Evolutionary conservation across 768 basidiomycete species (phyloP).

Genomic region (Termitomyces titanicus): DNA sequence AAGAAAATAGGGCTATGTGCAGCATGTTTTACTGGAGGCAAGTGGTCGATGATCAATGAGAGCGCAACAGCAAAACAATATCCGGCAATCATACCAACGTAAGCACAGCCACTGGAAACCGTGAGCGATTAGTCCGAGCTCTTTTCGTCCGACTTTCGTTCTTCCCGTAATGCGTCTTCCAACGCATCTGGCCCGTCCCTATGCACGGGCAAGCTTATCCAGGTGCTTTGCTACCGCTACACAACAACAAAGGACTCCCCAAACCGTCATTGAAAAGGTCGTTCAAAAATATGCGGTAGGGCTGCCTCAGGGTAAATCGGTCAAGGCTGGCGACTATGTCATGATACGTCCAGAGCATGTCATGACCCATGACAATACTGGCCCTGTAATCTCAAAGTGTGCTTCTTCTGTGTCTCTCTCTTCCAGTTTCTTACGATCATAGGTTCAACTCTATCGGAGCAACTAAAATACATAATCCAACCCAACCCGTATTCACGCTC

Average conservation of each 20-base stretch:
- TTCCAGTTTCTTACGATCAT: slow-evolving; percentile 3
- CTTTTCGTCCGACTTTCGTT: neutral
- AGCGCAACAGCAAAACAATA: neutral
- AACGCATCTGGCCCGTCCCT: slow-evolving; percentile 12
- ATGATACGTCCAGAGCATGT: slow-evolving; percentile 99
- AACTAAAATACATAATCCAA: slow-evolving; percentile 72
- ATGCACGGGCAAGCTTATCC: slow-evolving; percentile 1
- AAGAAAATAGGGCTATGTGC: slow-evolving; percentile 5
- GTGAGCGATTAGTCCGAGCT: neutral
- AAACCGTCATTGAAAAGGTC: slow-evolving; percentile 95
- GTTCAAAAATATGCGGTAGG: slow-evolving; percentile 97
- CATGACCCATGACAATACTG: slow-evolving; percentile 98
- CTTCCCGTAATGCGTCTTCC: slow-evolving; percentile 15
- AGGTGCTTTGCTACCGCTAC: slow-evolving; percentile 26
- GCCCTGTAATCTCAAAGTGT: slow-evolving; percentile 95
- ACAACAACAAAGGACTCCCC: slow-evolving; percentile 42
- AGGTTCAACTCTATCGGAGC: slow-evolving; percentile 97
- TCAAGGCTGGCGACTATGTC: slow-evolving; percentile 97
- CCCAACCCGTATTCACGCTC: slow-evolving; percentile 91
- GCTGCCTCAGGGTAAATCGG: slow-evolving; percentile 69
- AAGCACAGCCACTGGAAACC: too few species aligned
- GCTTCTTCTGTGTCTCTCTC: slow-evolving; percentile 22
- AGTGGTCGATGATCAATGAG: neutral
- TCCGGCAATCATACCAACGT: slow-evolving; percentile 4
- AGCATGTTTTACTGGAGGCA: neutral